These are phyloP conservation scores for Oidiodendron maius DNA, from an alignment of 495 filamentous ascomycete genomes.

Conservation along the genomic window DNA sequence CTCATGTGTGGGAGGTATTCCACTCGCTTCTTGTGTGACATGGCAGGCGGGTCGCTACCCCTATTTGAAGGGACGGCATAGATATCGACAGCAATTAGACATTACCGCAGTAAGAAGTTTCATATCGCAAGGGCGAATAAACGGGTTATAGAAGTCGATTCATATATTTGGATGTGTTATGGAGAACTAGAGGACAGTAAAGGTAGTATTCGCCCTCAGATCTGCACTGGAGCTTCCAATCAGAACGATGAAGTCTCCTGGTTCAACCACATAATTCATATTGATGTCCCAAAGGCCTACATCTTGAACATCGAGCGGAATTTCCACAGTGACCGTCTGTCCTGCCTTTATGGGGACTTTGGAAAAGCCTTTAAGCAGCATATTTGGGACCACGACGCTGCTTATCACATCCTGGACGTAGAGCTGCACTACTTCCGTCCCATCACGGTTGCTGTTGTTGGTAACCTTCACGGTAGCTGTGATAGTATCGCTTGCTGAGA, in stretches of 20 bases:
- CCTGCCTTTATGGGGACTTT: constrained; percentile 60
- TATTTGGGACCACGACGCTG: constrained; percentile 57
- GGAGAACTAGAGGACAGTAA: too few relatives aligned
- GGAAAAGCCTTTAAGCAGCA: constrained; percentile 60
- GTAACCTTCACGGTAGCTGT: constrained; percentile 52
- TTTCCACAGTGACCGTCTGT: constrained; percentile 46
- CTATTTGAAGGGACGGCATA: too few relatives aligned
- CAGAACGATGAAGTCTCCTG: constrained; percentile 52
- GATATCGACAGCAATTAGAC: too few relatives aligned
- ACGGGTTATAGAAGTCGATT: too few relatives aligned
- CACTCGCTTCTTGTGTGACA: too few relatives aligned
- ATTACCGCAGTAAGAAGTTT: too few relatives aligned
- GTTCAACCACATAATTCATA: constrained; percentile 64
- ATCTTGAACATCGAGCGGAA: constrained; percentile 44
- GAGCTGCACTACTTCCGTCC: constrained; percentile 62
- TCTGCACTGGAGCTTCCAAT: constrained; percentile 53
- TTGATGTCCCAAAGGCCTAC: constrained; percentile 53
- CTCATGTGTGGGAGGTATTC: too few relatives aligned
- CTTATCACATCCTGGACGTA: constrained; percentile 56
- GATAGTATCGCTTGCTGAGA: constrained; percentile 33
- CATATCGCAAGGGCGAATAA: too few relatives aligned
- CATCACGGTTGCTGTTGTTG: constrained; percentile 46
- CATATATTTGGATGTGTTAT: too few relatives aligned
- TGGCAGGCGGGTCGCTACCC: too few relatives aligned
- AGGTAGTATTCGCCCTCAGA: constrained; percentile 46